These are phyloP conservation scores for Floccularia luteovirens DNA, from an alignment of 768 basidiomycete species.

Conservation along the genomic window DNA sequence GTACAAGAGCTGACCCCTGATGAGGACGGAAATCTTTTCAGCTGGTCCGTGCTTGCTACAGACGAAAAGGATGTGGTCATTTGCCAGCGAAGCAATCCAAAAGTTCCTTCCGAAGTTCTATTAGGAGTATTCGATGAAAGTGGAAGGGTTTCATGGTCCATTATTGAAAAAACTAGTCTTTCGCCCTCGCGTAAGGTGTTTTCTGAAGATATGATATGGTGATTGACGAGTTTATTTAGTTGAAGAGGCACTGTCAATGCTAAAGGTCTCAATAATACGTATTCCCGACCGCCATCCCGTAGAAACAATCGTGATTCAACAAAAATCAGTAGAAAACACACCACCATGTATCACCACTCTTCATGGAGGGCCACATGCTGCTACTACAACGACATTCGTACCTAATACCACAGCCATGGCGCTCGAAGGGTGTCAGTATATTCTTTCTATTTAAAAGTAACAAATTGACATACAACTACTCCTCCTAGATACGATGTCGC, in stretches of 20 bases:
- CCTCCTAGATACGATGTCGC: slow-evolving; percentile 44
- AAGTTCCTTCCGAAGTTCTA: slow-evolving; percentile 38
- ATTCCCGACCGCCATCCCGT: slow-evolving; percentile 42
- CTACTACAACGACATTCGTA: slow-evolving; percentile 38
- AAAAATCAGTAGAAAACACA: slow-evolving; percentile 13
- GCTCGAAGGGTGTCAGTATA: slow-evolving; percentile 52
- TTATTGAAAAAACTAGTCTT: slow-evolving; percentile 36
- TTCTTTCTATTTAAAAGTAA: background rate
- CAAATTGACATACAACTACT: background rate
- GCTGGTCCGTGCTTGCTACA: slow-evolving; percentile 48
- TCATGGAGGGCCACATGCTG: slow-evolving; percentile 61
- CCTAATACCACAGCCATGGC: slow-evolving; percentile 35
- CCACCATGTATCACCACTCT: slow-evolving; percentile 43
- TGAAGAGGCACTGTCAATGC: slow-evolving; percentile 25
- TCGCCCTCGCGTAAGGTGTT: slow-evolving; percentile 28
- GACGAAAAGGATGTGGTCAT: slow-evolving; percentile 34
- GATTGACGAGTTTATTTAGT: slow-evolving; percentile 23
- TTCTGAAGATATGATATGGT: background rate
- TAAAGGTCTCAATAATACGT: slow-evolving; percentile 35
- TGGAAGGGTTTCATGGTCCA: slow-evolving; percentile 21
- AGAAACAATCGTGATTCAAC: slow-evolving; percentile 47
- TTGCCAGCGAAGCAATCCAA: slow-evolving; percentile 41
- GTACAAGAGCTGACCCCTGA: slow-evolving; percentile 37
- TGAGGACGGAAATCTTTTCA: slow-evolving; percentile 25
- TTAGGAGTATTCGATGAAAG: slow-evolving; percentile 28